Evolutionary conservation across 768 basidiomycete species (phyloP), one percentile per base, ranked within the genome.

Genomic region (Polyporus arcularius): DNA sequence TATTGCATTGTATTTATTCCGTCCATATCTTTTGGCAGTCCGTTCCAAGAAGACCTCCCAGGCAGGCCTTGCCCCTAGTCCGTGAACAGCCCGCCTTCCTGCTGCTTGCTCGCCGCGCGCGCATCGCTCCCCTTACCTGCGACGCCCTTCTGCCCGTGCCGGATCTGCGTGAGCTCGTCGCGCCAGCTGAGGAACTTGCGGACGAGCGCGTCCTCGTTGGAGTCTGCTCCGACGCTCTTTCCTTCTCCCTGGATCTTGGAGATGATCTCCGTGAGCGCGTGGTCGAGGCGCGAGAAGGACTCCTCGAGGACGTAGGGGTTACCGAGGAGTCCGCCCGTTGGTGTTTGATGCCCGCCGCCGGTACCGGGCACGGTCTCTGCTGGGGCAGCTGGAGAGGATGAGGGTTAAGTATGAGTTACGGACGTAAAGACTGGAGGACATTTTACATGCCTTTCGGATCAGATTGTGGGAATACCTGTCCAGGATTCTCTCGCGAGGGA

Each of bases 281-380:
- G 66, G 61, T 82, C 81, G 42, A 83, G 74, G 48, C 78, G 79
- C 47, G 74, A 65, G 32, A 84, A 67, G 3, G 78, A 76, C 32
- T 70, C 71, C 32, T 76, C 69, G 70, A 83, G 78, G 4, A 81
- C 72, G 63, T 75, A 82, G 1, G 82, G 79, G 62, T 83, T 85
- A 18, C 80, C 80, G 11, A 80, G 71, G 46, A 72, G 72, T 28
- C 68, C 60, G 53, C 58, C n/a, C 2, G 58, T 9, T 4, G n/a
- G 40, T 10, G 72, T 57, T 65, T 67, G 48, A 56, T 26, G 56
- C 41, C 57, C 38, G 8, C 59, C 63, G 6, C 70, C 71, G 2
- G 69, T 69, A 28, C 65, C 65, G 40, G 69, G 65, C 3, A 71
- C 60, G 6, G 62, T 63, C 10, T 61, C 68, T 9, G 48, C 14